Percentiles rank a stretch among this genome's conserved stretches.
phyloP scores from a whole-genome alignment of 192 early-diverging fungal species.

The Coemansia interrupta region DNA sequence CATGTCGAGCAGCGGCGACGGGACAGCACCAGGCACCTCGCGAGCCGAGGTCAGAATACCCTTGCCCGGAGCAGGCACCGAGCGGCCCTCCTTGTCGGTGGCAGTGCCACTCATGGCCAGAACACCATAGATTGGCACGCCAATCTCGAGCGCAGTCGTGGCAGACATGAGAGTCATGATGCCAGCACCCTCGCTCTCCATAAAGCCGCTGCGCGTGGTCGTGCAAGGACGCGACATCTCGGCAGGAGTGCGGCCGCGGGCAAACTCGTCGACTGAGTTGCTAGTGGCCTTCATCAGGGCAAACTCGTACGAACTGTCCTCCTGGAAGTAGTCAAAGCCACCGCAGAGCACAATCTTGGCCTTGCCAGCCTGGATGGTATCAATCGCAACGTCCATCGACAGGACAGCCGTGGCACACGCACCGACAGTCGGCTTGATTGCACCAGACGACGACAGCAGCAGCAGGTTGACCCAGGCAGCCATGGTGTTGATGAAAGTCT shows the following conservation, averaged over 20 bases:
- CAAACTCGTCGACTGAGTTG: conserved; percentile 74
- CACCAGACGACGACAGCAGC: conserved; percentile 85
- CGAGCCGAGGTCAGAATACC: conserved; percentile 87
- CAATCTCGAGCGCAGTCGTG: conserved; percentile 80
- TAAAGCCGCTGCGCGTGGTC: conserved; percentile 86
- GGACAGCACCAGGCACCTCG: conserved; percentile 60
- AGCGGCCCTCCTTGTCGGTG: conserved; percentile 93
- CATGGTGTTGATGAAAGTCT: conserved; percentile 95
- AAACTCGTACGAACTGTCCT: conserved; percentile 90
- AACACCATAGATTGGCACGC: conserved; percentile 86
- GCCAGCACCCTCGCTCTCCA: conserved; percentile 91
- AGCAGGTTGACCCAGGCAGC: conserved; percentile 96
- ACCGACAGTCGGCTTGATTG: conserved; percentile 75
- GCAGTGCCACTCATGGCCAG: conserved; percentile 84
- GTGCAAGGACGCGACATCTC: conserved; percentile 95
- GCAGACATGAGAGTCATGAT: conserved; percentile 87
- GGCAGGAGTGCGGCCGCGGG: conserved; percentile 73
- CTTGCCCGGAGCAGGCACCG: conserved; percentile 89
- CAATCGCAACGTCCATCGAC: conserved; percentile 87
- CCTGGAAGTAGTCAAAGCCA: conserved; percentile 84
- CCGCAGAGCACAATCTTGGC: conserved; percentile 90
- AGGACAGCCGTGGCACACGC: conserved; percentile 91
- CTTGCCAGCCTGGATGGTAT: conserved; percentile 84
- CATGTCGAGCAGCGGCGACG: conserved; percentile 69
- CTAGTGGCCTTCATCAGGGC: conserved; percentile 96